phyloP scores from a whole-genome alignment of 2,329 filamentous ascomycete species.

The Alternaria viburni region DNA sequence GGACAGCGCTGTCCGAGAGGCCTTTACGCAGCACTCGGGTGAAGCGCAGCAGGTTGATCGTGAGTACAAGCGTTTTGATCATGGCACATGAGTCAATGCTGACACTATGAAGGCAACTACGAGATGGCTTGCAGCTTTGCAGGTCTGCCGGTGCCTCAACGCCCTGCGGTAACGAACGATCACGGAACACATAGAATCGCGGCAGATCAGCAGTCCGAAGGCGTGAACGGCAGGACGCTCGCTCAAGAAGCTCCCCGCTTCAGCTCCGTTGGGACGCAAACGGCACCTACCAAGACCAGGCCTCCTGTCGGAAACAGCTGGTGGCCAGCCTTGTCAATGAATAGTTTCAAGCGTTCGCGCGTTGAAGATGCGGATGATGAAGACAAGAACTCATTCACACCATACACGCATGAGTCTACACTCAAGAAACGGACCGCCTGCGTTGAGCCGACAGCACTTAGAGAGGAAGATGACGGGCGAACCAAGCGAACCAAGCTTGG shows the following conservation, averaged over 20 bases:
- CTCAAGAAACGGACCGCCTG: background rate
- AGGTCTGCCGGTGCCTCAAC: slow-evolving; percentile 1
- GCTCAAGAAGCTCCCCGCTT: no score
- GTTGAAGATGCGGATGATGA: background rate
- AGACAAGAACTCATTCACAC: background rate
- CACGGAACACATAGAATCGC: no score
- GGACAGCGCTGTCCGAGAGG: background rate
- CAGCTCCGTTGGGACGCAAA: no score
- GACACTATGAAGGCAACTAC: slow-evolving; percentile 12
- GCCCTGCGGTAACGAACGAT: background rate
- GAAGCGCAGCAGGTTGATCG: background rate
- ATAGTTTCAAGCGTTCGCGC: background rate
- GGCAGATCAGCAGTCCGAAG: no score
- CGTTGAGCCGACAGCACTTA: background rate
- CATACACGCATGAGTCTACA: background rate
- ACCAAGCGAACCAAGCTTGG: background rate
- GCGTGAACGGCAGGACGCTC: no score
- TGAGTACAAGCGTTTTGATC: background rate
- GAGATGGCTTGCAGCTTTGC: slow-evolving; percentile 14
- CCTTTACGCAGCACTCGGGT: no score
- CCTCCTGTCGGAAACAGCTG: no score
- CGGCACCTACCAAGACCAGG: no score
- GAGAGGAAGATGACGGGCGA: background rate
- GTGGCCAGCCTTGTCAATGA: no score
- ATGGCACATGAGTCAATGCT: background rate